phyloP scores from a whole-genome alignment of 495 filamentous ascomycete species.

The Sphaerosporella brunnea region DNA sequence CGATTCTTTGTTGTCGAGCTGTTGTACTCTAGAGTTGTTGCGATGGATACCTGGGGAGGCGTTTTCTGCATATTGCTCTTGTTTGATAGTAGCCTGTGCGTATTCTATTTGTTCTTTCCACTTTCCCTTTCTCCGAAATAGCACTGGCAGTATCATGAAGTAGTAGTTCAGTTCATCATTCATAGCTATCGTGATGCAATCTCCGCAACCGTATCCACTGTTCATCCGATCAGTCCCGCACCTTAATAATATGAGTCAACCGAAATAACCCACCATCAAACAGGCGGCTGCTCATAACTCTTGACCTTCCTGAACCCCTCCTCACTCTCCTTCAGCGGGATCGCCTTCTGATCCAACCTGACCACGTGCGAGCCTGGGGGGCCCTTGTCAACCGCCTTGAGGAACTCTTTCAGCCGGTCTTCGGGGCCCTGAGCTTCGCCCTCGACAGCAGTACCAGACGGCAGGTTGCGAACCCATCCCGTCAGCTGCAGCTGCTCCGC shows the following conservation, averaged over 20 bases:
- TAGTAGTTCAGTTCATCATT: too few relatives aligned
- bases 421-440: constrained; percentile 6
- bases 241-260: too few relatives aligned
- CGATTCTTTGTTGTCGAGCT: too few relatives aligned
- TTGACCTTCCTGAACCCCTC: constrained; percentile 4
- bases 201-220: too few relatives aligned
- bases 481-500: background rate
- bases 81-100: too few relatives aligned
- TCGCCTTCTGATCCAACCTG: constrained; percentile 2
- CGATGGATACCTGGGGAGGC: too few relatives aligned
- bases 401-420: background rate
- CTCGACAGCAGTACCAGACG: background rate
- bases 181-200: too few relatives aligned
- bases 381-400: constrained; percentile 4
- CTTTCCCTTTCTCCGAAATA: background rate
- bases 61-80: background rate
- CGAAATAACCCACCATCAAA: too few relatives aligned
- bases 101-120: background rate
- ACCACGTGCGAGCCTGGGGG: constrained; percentile 1
- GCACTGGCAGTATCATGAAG: too few relatives aligned
- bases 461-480: constrained; percentile 7
- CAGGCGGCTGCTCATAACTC: constrained; percentile 2
- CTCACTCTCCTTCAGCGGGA: constrained; percentile 4
- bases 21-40: too few relatives aligned
- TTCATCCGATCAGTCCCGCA: too few relatives aligned